These are phyloP conservation scores for Coix lacrymajobi DNA, from an alignment of 176 grass and related monocot species.

Conservation along the genomic window DNA sequence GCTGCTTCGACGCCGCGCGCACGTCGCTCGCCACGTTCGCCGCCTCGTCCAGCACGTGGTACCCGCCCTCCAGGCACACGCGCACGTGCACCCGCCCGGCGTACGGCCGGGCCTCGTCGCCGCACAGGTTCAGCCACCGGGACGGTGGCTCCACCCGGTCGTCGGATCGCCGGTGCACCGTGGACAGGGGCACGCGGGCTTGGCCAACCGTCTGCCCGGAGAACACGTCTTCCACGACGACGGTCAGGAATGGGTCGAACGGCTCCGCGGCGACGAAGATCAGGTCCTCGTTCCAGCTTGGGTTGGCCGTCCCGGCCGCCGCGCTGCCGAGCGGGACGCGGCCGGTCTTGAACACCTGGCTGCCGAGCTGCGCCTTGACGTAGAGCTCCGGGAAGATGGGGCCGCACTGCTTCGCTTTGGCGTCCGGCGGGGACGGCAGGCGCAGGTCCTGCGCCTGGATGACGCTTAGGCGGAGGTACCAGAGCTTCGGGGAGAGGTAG, in stretches of 20 bases:
- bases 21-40: constrained; percentile 92
- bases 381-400: constrained; percentile 53
- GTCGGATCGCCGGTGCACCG: constrained; percentile 70
- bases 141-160: constrained; percentile 80
- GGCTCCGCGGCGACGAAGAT: constrained; percentile 94
- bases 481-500: constrained; percentile 91
- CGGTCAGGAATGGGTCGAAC: constrained; percentile 72
- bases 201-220: constrained; percentile 57
- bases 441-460: constrained; percentile 94
- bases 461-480: constrained; percentile 85
- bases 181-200: constrained; percentile 60
- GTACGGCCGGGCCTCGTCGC: constrained; percentile 71
- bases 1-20: constrained; percentile 88
- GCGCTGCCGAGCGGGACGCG: constrained; percentile 60
- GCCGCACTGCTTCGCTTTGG: constrained; percentile 45
- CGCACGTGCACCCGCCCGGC: constrained; percentile 87
- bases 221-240: constrained; percentile 72
- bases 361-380: constrained; percentile 83
- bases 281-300: constrained; percentile 95
- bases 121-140: constrained; percentile 86
- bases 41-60: constrained; percentile 98
- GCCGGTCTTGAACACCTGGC: constrained; percentile 83
- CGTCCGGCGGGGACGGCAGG: constrained; percentile 41
- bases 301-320: constrained; percentile 61
- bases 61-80: constrained; percentile 93